phyloP scores from a whole-genome alignment of 192 early-diverging fungal species.

The Chytriomyces sp. region DNA sequence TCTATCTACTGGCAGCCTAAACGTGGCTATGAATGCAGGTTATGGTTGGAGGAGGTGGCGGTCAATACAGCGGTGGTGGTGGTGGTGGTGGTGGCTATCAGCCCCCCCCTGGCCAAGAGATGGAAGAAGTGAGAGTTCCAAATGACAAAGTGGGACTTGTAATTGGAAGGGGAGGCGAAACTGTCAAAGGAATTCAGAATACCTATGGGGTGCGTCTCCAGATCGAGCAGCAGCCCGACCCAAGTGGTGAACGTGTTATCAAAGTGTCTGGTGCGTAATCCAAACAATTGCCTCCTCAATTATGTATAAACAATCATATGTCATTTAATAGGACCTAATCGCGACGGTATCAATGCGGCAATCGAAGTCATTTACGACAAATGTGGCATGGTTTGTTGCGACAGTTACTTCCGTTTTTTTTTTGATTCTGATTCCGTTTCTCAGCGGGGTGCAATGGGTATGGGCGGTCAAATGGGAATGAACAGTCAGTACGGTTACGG shows the following conservation, averaged over 20 bases:
- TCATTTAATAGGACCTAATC: conserved; percentile 10
- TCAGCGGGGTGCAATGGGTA: background rate
- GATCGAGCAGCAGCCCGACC: conserved; percentile 55
- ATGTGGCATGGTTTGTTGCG: conserved; percentile 4
- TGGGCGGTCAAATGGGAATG: conserved; percentile 13
- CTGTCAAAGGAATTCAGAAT: conserved; percentile 77
- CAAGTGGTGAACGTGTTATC: conserved; percentile 45
- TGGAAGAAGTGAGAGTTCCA: conserved; percentile 21
- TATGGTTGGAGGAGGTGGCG: conserved; percentile 1
- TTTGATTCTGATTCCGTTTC: background rate
- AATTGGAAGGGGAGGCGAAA: conserved; percentile 72
- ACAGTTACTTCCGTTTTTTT: background rate
- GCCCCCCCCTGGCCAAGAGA: background rate
- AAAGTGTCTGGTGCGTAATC: conserved; percentile 15
- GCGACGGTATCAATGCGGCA: conserved; percentile 8
- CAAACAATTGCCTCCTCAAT: background rate
- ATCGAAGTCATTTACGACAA: conserved; percentile 21
- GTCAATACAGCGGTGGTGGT: background rate
- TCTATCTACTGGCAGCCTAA: too few species aligned
- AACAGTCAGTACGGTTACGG: background rate
- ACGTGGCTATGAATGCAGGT: too few species aligned
- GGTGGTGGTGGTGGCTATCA: too few species aligned
- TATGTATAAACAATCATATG: background rate
- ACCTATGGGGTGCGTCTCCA: conserved; percentile 75
- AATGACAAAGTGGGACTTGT: conserved; percentile 75